Base-by-base conservation (phyloP, 208 protist genomes). In the Crithidia fasciculata region DNA sequence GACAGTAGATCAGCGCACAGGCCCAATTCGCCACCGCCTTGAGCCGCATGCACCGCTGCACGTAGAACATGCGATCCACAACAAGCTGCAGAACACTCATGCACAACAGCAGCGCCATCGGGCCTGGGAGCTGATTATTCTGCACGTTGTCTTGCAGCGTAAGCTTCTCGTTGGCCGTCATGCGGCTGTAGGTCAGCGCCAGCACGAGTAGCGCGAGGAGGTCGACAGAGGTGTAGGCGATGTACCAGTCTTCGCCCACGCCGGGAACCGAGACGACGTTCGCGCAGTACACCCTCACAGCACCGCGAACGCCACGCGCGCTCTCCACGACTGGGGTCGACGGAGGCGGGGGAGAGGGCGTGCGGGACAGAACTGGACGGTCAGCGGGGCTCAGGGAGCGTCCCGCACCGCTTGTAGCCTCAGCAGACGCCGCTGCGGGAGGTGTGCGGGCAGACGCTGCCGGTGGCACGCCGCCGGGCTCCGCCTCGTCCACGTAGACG, bases 51-150 rank as follows among this genome's bases (percentile, higher is more conserved):
- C 58, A 65, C 13, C 72, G 74, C 60, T 66, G 74, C 16, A 95
- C 74, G 69, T 95, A 97, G 8, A 95, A 47, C 63, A 91, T 80
- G 47, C 93, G 83, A 58, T 97, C 89, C n/a, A 81, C 64, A 12
- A 94, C 78, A 37, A 95, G 80, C 4, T 83, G 65, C 44, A 92
- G 43, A 39, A 93, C 81, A n/a, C 80, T 84, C 41, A 92, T 13
- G 53, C 86, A 71, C 10, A 94, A 59, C 52, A 90, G 66, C 59
- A 92, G 60, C n/a, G 91, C 93, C 53, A 97, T 77, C 15, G 73
- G 65, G 9, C 90, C 89, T 0, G 90, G 87, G 0, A 97, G 62
- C 59, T 94, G 68, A 67, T 97, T 95, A 67, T 86, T 77, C 57
- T 74, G 50, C 50, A 97, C 80, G 47, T 81, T 89, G 54, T 93